These are phyloP conservation scores for Dactylellina haptotyla DNA, from an alignment of 2,329 filamentous ascomycete genomes.

Conservation along the genomic window DNA sequence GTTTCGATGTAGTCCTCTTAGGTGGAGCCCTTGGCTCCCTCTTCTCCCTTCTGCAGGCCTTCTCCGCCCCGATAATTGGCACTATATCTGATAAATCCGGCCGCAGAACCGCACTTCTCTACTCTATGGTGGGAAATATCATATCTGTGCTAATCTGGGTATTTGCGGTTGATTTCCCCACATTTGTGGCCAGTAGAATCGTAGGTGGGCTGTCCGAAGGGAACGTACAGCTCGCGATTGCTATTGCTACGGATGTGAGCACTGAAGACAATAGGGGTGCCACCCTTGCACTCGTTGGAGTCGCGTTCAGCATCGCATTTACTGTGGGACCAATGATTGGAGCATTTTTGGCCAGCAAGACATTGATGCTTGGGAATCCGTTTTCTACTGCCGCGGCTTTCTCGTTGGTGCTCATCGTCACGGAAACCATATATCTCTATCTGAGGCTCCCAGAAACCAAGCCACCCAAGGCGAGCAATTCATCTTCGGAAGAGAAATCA, in stretches of 20 bases:
- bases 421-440: slow-evolving; percentile 90
- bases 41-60: slow-evolving; percentile 90
- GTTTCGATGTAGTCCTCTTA: slow-evolving; percentile 95
- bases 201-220: slow-evolving; percentile 95
- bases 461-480: slow-evolving; percentile 64
- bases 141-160: slow-evolving; percentile 95
- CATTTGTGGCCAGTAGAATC: slow-evolving; percentile 90
- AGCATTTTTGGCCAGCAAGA: slow-evolving; percentile 81
- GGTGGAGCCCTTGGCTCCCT: slow-evolving; percentile 92
- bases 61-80: slow-evolving; percentile 92
- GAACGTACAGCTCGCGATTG: slow-evolving; percentile 94
- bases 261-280: slow-evolving; percentile 83
- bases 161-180: slow-evolving; percentile 89
- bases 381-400: slow-evolving; percentile 93
- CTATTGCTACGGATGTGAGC: slow-evolving; percentile 95
- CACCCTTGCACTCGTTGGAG: slow-evolving; percentile 95
- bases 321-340: slow-evolving; percentile 94
- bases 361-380: slow-evolving; percentile 80
- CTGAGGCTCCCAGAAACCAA: slow-evolving; percentile 85
- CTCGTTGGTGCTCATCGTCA: slow-evolving; percentile 82
- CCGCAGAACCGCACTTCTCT: slow-evolving; percentile 79
- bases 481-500: slow-evolving; percentile 57
- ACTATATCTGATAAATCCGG: slow-evolving; percentile 87
- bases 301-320: slow-evolving; percentile 96
- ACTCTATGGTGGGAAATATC: slow-evolving; percentile 93